Evolutionary conservation across 768 basidiomycete species (phyloP).

Genomic region (Suillus discolor): DNA sequence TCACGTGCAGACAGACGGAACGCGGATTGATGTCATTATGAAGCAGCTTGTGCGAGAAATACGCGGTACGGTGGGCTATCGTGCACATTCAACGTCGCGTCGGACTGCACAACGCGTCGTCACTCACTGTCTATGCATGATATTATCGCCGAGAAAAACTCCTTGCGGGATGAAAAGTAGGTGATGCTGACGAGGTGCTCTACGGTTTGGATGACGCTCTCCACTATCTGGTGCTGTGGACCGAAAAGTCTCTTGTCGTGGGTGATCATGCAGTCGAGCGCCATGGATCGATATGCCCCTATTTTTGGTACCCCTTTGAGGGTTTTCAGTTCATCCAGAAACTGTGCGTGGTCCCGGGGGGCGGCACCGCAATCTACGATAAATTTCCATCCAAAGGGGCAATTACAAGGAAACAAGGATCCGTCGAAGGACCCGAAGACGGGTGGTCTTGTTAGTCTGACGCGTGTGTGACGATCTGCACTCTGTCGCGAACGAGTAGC

Average conservation of each 20-base stretch:
- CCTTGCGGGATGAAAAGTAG: neutral
- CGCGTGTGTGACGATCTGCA: neutral
- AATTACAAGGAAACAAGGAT: neutral
- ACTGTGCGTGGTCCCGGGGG: neutral
- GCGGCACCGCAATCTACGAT: neutral
- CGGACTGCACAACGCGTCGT: neutral
- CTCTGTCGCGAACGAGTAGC: neutral
- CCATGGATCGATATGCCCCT: neutral
- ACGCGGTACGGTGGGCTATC: neutral
- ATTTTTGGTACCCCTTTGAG: neutral
- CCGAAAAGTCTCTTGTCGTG: neutral
- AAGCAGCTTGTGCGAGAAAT: neutral
- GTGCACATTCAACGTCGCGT: neutral
- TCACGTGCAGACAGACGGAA: neutral
- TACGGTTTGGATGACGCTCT: neutral
- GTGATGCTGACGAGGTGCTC: neutral
- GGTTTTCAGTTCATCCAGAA: neutral
- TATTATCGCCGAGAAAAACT: neutral
- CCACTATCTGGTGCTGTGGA: neutral
- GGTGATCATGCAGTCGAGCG: neutral
- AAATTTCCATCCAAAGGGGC: neutral
- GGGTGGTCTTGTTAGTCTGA: neutral
- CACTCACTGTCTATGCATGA: neutral
- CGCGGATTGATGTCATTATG: neutral
- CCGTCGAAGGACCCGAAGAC: neutral